Percentiles rank a stretch among this genome's conserved stretches.
These are phyloP conservation scores for Skeletonema potamos DNA, from an alignment of 108 stramenopile species.

Conservation along the genomic window DNA sequence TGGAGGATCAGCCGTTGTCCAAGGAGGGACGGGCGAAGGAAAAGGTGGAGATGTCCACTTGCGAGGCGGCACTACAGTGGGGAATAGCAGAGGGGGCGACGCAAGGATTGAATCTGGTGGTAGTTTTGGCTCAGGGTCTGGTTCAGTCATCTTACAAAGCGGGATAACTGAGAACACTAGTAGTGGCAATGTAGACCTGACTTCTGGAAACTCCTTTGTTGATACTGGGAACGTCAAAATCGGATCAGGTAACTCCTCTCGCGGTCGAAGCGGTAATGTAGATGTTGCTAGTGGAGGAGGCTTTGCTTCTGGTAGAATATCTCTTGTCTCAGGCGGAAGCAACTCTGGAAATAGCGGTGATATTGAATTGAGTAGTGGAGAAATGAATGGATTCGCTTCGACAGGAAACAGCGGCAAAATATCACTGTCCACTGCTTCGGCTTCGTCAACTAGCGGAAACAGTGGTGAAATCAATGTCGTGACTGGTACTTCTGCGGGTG, in stretches of 20 bases:
- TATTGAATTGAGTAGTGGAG: conserved; percentile 12
- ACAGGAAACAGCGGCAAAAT: conserved; percentile 1
- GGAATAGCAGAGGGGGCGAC: background rate
- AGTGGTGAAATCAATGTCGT: conserved; percentile 15
- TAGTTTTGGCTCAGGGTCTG: background rate
- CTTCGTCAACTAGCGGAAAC: background rate
- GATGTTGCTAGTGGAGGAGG: conserved; percentile 1
- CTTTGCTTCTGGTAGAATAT: conserved; percentile 5
- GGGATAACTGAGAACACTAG: background rate
- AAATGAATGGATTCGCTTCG: background rate
- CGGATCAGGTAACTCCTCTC: conserved; percentile 2
- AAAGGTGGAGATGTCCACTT: conserved; percentile 32
- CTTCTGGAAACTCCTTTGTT: conserved; percentile 2
- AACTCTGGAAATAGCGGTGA: conserved; percentile 18
- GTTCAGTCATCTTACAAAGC: conserved; percentile 5
- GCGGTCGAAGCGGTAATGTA: background rate
- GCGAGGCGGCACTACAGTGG: conserved; percentile 4
- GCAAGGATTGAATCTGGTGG: background rate
- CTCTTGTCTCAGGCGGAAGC: conserved; percentile 14
- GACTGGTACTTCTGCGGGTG: conserved; percentile 7
- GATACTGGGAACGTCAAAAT: conserved; percentile 15
- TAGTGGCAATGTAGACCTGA: conserved; percentile 9
- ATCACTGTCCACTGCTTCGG: background rate
- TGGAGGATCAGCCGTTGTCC: conserved; percentile 16
- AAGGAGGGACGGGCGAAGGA: conserved; percentile 6